Percentiles rank a stretch among this genome's conserved stretches.
phyloP scores from a whole-genome alignment of 2,329 filamentous ascomycete genomes.

The Botrytis galanthina region DNA sequence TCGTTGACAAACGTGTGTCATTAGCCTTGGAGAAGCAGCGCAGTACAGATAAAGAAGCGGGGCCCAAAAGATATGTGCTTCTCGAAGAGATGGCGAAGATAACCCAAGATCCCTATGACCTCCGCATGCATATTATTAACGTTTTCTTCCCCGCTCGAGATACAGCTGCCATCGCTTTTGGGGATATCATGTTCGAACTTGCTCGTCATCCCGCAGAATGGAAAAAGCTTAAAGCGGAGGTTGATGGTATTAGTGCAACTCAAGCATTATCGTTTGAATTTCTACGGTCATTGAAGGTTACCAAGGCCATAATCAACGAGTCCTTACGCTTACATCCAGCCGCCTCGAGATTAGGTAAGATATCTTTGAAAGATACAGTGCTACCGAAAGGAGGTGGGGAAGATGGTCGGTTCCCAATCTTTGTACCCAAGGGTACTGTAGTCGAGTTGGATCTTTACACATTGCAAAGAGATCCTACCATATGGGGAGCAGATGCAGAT shows the following conservation, averaged over 20 bases:
- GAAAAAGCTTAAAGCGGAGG: neutral
- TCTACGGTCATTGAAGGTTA: neutral
- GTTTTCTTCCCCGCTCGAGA: slow-evolving; percentile 1
- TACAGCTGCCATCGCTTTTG: neutral
- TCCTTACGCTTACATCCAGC: slow-evolving; percentile 5
- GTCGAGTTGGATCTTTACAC: slow-evolving; percentile 26
- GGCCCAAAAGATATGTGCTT: neutral
- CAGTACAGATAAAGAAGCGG: neutral
- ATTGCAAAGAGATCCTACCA: slow-evolving; percentile 40
- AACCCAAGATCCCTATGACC: neutral
- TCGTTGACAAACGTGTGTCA: slow-evolving; percentile 8
- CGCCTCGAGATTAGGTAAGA: neutral
- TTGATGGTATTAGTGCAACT: neutral
- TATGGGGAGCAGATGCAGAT: slow-evolving; percentile 42
- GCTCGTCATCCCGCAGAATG: slow-evolving; percentile 1
- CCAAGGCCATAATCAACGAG: slow-evolving; percentile 8
- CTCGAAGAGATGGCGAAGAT: neutral
- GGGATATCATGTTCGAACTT: neutral
- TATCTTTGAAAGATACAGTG: neutral
- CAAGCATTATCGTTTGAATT: neutral
- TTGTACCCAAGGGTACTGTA: slow-evolving; percentile 29
- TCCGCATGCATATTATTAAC: slow-evolving; percentile 4
- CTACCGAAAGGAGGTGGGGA: slow-evolving; percentile 36
- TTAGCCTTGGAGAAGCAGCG: slow-evolving; percentile 17
- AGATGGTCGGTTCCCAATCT: slow-evolving; percentile 31